Base-by-base conservation (phyloP, 805 yeast species). In the Citeromyces matritensis region DNA sequence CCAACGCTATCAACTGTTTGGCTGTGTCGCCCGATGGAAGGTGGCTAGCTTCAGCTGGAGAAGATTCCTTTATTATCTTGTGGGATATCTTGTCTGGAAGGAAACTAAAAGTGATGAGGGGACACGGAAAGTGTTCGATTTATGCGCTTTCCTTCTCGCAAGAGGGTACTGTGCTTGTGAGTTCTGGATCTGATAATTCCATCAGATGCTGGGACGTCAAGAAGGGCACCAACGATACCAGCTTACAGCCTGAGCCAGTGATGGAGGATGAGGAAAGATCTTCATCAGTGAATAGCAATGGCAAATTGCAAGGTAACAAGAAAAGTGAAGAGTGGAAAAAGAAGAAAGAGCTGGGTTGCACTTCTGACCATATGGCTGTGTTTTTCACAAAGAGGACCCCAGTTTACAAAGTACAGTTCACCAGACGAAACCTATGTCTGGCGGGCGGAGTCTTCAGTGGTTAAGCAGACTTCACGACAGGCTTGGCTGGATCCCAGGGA, bases 1-100 rank as follows among this genome's bases (percentile, higher is more conserved):
- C 85, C 3, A 85, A 86, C n/a, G 79, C 96, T 1, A 70, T 91
- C 14, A 79, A 82, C 39, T 67, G 85, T 12, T 58, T 83, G 41
- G 85, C 94, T 0, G 94, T 84, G 6, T 79, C 95, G 1, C 97
- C 97, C 0, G 96, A 91, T 58, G 99, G 99, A 3, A 66, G 96
- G 47, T 82, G 95, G 88, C 59, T 91, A 35, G 95, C 97, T 4
- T 72, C 85, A 35, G 96, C 94, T 3, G 94, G 95, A 33, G 96
- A 85, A 48, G 97, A 91, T 51, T 73, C 85, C 27, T 68, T 79
- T 7, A 80, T 91, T 24, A 78, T 79, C 47, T 65, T 91, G 26
- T 91, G 96, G 94, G 99, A 91, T 57, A 73, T 82, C 34, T 94
- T 95, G 2, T 69, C 86, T 2, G 97, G 97, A 14, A 67, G 94